Evolutionary conservation across 768 basidiomycete species (phyloP).

Genomic region (Amyloporia xantha): DNA sequence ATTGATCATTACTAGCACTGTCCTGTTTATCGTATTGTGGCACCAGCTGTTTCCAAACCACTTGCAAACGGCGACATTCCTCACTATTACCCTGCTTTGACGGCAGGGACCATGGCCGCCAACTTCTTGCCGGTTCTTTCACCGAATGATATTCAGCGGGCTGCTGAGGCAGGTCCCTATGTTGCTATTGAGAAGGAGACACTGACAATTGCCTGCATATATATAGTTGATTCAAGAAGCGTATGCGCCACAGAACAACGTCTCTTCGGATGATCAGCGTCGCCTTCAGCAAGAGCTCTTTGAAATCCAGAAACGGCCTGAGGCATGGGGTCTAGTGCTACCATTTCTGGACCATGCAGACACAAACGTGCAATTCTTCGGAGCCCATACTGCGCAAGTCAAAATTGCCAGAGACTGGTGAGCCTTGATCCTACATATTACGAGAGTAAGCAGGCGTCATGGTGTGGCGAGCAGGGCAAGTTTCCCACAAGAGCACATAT

Average conservation of each 20-base stretch:
- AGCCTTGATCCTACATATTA: slow-evolving; percentile 20
- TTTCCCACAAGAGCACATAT: slow-evolving; percentile 57
- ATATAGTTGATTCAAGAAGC: slow-evolving; percentile 67
- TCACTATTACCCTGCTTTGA: too few relatives aligned
- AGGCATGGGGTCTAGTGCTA: slow-evolving; percentile 80
- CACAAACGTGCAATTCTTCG: slow-evolving; percentile 88
- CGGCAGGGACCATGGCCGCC: too few relatives aligned
- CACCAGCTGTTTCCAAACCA: too few relatives aligned
- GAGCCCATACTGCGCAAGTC: slow-evolving; percentile 88
- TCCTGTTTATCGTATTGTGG: too few relatives aligned
- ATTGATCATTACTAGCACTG: too few relatives aligned
- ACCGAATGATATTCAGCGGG: slow-evolving; percentile 48
- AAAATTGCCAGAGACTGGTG: slow-evolving; percentile 94
- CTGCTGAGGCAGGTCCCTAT: slow-evolving; percentile 43
- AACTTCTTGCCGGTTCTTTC: slow-evolving; percentile 48
- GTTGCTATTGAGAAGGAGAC: background rate
- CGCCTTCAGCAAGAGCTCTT: slow-evolving; percentile 66
- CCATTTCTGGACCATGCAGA: slow-evolving; percentile 69
- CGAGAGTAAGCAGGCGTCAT: background rate
- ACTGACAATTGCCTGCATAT: too few relatives aligned
- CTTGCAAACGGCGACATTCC: too few relatives aligned
- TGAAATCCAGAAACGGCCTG: slow-evolving; percentile 67
- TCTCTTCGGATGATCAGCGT: slow-evolving; percentile 54
- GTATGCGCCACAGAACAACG: slow-evolving; percentile 44
- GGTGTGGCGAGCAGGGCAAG: slow-evolving; percentile 57